Evolutionary conservation across 176 grass and related monocot species (phyloP), one percentile per base, ranked within the genome.

Genomic region (Luzula sylvatica): DNA sequence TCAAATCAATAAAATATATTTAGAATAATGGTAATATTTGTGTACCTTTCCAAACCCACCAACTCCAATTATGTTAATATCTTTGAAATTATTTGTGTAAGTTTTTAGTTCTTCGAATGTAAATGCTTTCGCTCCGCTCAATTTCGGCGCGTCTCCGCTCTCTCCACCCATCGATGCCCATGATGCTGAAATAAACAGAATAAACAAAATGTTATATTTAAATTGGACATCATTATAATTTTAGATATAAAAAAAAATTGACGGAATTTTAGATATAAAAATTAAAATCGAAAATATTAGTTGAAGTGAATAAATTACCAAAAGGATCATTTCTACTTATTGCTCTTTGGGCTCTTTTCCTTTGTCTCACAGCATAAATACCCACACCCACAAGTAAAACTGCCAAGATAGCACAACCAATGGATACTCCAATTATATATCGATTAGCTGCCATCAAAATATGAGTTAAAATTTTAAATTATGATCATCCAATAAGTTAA

Each of bases 11-110:
- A n/a, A n/a, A n/a, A n/a, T n/a, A n/a, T n/a, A n/a, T n/a, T n/a
- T n/a, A n/a, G n/a, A n/a, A n/a, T n/a, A n/a, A n/a, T n/a, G n/a
- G 35, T 50, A 43, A 28, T 6, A 50, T 3, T 13, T 42, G 18
- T 79, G 54, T 86, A 96, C 92, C 51, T 43, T 79, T 82, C 90
- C 84, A 30, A 82, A 96, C 7, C 90, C 80, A n/a, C 90, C 90
- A 28, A 39, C 54, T 23, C 90, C 90, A 63, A 96, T 76, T 26
- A 62, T 59, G 38, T 88, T 96, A 20, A 66, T 83, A 67, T 82
- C 53, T 23, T 52, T 40, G 74, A 96, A 96, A 50, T 80, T 73
- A 48, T 86, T 96, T 11, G 84, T 96, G 74, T 43, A 76, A 45
- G 72, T 59, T 46, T 65, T 88, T 15, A 96, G 71, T 73, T 96